Evolutionary conservation across 2,329 filamentous ascomycete genomes (phyloP).

Genomic region (Colletotrichum cereale): DNA sequence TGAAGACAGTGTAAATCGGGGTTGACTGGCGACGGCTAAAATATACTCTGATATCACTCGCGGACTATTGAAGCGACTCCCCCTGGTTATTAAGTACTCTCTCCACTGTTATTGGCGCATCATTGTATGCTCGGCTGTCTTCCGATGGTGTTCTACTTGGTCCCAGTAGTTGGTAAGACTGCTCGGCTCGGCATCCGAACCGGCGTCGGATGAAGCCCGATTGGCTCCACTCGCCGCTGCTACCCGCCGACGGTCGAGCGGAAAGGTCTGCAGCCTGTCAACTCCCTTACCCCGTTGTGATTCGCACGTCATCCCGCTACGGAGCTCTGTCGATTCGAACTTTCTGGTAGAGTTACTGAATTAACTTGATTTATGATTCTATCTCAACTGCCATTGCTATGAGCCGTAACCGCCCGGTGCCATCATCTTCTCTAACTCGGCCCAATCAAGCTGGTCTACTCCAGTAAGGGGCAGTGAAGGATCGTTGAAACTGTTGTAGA

Average conservation of each 20-base stretch:
- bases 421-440: constrained; percentile 47
- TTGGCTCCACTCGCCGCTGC: constrained; percentile 18
- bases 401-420: constrained; percentile 29
- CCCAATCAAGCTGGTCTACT: constrained; percentile 48
- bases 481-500: constrained; percentile 48
- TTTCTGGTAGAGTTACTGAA: not conserved
- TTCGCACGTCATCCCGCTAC: not conserved
- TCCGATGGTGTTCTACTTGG: constrained; percentile 20
- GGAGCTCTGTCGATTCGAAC: not conserved
- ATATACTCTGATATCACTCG: not conserved
- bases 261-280: constrained; percentile 8
- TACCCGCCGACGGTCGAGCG: constrained; percentile 23
- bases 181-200: constrained; percentile 21
- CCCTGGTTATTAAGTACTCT: constrained; percentile 8
- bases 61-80: not conserved
- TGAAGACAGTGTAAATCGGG: not conserved
- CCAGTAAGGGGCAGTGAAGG: constrained; percentile 47
- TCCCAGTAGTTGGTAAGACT: not conserved
- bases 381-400: not conserved
- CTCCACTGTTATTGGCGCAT: not conserved
- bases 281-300: not conserved
- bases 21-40: not conserved
- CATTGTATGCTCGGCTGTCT: constrained; percentile 8
- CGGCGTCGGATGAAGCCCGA: constrained; percentile 23
- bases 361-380: not conserved